Base-by-base conservation (phyloP, 2,329 filamentous ascomycete genomes). In the Scortechinia acanthostroma region DNA sequence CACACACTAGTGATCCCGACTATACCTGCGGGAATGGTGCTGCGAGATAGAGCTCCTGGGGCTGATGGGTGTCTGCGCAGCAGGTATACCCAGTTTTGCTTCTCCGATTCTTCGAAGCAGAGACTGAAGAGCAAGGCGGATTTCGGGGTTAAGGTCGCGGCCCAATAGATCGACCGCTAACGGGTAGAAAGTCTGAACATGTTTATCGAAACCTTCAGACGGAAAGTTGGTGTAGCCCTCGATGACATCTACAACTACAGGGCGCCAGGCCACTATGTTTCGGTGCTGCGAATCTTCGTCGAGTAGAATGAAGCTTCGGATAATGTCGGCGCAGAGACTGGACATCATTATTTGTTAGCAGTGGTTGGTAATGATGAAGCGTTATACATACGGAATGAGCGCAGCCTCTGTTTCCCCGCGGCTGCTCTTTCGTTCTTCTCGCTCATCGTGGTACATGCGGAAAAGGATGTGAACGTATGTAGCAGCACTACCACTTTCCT, bases 401-500 rank as follows among this genome's bases (percentile, higher is more conserved):
- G 93, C 94, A 33, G 83, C 83, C 66, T 98, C 93, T 0, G 94
- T 95, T 52, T 95, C 88, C 2, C 76, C 73, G 35, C 91, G 80
- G 54, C 80, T 90, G 48, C 85, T 83, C 47, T 84, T 82, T 44
- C 93, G 80, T 64, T 96, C 91, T 4, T 86, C 83, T 28, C 84
- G 80, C 49, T 86, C 84, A 58, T 99, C 93, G 42, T 88, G 86
- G 64, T 95, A 98, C 93, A 99, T 98, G 43, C 93, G 78, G 66
- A 98, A 89, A 21, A 99, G 70, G 52, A 99, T 98, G 49, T 86
- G 86, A 25, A 98, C 89, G 61, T 98, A 99, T 1, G 94, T 96
- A 2, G 88, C 88, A 1, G 93, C 93, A 46, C 86, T 88, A 33
- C 93, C 91, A 49, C 81, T 88, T 67, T 99, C 93, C 62, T 99